Evolutionary conservation across 2,329 filamentous ascomycete genomes (phyloP), one percentile per base, ranked within the genome.

Genomic region (Aspergillus japonicus): DNA sequence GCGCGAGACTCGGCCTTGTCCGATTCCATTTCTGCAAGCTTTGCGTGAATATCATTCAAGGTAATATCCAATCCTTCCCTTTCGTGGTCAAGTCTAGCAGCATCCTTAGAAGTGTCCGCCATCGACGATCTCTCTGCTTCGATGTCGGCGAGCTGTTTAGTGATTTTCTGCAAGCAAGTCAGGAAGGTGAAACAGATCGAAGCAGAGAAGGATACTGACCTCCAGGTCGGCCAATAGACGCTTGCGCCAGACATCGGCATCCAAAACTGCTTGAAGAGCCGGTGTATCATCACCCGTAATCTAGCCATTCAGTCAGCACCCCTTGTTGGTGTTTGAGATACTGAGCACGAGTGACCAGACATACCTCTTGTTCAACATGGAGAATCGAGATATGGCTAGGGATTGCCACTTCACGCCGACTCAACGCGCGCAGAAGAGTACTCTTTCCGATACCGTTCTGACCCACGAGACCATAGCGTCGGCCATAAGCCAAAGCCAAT

Each of bases 391-490:
- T 99, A 69, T 99, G 94, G 1, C 91, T 96, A 11, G 95, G 95
- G 78, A 99, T 95, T 4, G 93, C 86, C 61, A 99, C 85, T 74
- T 99, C 95, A 89, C 95, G 87, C 71, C 92, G 88, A 71, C 93
- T 96, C 66, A 99, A 82, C 16, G 95, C 95, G 68, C 95, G 86
- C 63, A 99, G 84, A 65, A 99, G 82, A n/a, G 95, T 99, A 73
- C 92, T 92, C 85, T 95, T 94, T 84, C 91, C 95, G 65, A 99
- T 94, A 92, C 95, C 95, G 85, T 99, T 99, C 83, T 98, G 91
- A 84, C 95, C 95, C 67, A 99, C 95, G 65, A 99, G 82, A 87
- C 95, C 95, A 78, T 99, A 99, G 66, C 95, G 88, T 73, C 93
- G 89, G 56, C 94, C 92, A 75, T 96, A 97, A 0, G 95, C 89